These are phyloP conservation scores for Metschnikowia anglica DNA, from an alignment of 805 yeast genomes.

Conservation along the genomic window DNA sequence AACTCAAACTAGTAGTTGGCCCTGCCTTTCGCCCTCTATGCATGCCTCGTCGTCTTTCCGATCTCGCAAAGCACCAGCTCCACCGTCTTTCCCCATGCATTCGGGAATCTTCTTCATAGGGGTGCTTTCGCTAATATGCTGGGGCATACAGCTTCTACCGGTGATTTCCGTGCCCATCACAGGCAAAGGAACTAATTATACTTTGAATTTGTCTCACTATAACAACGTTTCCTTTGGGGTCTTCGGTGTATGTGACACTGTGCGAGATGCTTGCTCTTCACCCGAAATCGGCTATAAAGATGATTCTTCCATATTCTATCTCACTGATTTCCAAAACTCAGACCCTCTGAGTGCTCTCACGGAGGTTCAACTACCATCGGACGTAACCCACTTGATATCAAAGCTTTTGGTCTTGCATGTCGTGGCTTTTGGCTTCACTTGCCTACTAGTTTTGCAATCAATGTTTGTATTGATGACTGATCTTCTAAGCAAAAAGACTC, in stretches of 20 bases:
- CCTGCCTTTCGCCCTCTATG: constrained; percentile 9
- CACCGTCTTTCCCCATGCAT: constrained; percentile 25
- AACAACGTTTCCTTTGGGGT: constrained; percentile 41
- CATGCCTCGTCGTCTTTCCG: constrained; percentile 6
- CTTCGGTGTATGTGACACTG: constrained; percentile 41
- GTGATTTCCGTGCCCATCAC: constrained; percentile 45
- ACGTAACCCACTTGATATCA: constrained; percentile 39
- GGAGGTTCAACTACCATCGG: constrained; percentile 40
- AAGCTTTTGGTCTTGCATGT: constrained; percentile 44
- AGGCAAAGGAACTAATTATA: constrained; percentile 23
- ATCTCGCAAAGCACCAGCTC: constrained; percentile 1
- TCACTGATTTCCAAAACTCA: constrained; percentile 6
- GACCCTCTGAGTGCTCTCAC: constrained; percentile 11
- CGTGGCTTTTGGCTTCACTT: constrained; percentile 36
- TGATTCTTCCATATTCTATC: constrained; percentile 7
- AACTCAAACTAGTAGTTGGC: neutral
- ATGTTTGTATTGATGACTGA: constrained; percentile 3
- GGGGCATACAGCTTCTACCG: constrained; percentile 39
- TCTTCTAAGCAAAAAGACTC: neutral
- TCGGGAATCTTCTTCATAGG: constrained; percentile 32
- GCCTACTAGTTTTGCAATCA: constrained; percentile 15
- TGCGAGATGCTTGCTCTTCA: constrained; percentile 29
- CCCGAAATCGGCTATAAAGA: constrained; percentile 40
- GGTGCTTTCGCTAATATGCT: constrained; percentile 30
- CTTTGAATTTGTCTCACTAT: constrained; percentile 32